A percentile compares a stretch with the other conserved stretches of the same genome.
Evolutionary conservation across 2,329 filamentous ascomycete species (phyloP).

Genomic region (Botrytis deweyae): DNA sequence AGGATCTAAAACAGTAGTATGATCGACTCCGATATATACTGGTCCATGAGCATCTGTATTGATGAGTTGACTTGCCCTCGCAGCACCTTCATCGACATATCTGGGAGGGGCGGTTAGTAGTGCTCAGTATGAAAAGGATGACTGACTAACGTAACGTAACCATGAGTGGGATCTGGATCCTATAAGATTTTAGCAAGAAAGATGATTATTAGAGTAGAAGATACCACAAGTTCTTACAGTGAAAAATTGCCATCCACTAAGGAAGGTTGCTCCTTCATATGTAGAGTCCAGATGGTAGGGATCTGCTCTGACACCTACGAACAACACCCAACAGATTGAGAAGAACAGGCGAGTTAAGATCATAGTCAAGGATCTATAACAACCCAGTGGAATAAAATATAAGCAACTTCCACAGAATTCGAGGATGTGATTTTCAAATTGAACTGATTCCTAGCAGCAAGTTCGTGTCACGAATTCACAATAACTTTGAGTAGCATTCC

Average conservation of each 20-base stretch:
- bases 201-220: neutral
- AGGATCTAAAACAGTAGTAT: neutral
- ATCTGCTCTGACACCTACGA: neutral
- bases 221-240: rapidly evolving
- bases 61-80: neutral
- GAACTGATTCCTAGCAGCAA: neutral
- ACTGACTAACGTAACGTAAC: neutral
- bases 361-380: neutral
- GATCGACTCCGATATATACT: neutral
- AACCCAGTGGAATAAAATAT: neutral
- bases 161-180: neutral
- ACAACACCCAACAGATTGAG: neutral
- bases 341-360: neutral
- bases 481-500: neutral
- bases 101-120: neutral
- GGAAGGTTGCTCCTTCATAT: neutral
- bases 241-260: neutral
- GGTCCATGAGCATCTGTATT: neutral
- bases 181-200: neutral
- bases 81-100: neutral
- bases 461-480: neutral
- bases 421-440: neutral
- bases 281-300: neutral
- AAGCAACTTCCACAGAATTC: neutral
- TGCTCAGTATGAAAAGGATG: neutral